Evolutionary conservation across 352 stramenopile genomes (phyloP).

Genomic region (Globisporangium parvum): DNA sequence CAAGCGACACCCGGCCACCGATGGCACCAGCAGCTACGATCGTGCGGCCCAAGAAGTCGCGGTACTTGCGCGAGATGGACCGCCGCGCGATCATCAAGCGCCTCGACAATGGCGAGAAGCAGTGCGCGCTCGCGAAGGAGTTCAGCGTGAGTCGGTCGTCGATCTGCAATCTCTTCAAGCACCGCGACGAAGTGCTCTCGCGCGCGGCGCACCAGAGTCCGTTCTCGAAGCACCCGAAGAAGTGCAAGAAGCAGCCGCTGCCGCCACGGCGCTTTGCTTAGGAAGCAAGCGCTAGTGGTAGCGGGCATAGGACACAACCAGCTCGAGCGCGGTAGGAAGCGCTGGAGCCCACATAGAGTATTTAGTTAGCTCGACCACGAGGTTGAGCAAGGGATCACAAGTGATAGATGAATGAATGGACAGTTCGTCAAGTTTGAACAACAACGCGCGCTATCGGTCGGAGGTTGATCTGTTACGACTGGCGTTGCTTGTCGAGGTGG

Average conservation of each 20-base stretch:
- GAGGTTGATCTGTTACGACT: too few relatives aligned
- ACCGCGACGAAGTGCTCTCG: slow-evolving; percentile 42
- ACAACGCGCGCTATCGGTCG: too few relatives aligned
- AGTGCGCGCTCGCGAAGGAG: slow-evolving; percentile 55
- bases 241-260: slow-evolving; percentile 11
- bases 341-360: too few relatives aligned
- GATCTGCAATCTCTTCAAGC: slow-evolving; percentile 70
- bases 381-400: too few relatives aligned
- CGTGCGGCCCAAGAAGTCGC: slow-evolving; percentile 29
- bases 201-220: slow-evolving; percentile 37
- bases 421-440: too few relatives aligned
- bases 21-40: slow-evolving; percentile 1
- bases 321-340: too few relatives aligned
- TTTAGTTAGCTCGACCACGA: too few relatives aligned
- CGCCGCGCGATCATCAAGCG: slow-evolving; percentile 50
- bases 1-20: too few relatives aligned
- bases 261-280: slow-evolving; percentile 1
- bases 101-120: slow-evolving; percentile 54
- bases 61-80: slow-evolving; percentile 67
- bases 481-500: too few relatives aligned
- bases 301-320: neutral
- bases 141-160: slow-evolving; percentile 61
- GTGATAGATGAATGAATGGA: too few relatives aligned
- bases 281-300: neutral
- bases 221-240: slow-evolving; percentile 57